Evolutionary conservation across 306 rosid species (phyloP), one percentile per base, ranked within the genome.

Genomic region (Arachis hypogaea): DNA sequence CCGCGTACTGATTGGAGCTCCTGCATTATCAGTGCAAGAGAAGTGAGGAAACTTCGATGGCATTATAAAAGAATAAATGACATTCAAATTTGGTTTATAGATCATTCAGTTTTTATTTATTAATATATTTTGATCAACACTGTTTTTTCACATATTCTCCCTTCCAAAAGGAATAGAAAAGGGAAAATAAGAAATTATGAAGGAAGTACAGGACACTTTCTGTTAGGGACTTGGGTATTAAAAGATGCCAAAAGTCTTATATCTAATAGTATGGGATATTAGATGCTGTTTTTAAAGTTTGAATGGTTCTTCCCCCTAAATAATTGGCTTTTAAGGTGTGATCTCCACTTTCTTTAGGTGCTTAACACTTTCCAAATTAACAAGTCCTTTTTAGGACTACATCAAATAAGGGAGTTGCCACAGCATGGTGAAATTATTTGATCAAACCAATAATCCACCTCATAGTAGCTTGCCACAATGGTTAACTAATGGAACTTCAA

Each of bases 1-100:
- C 88, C 85, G 6, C 96, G 93, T 36, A 92, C 88, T 28, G 91
- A 90, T 80, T 90, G 94, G 74, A 92, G 98, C 84, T 92, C 98
- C 98, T 92, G 81, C 74, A 71, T 63, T 59, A 54, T 65, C 66
- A 80, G 63, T 16, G 41, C 33, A 11, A 80, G 49, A 22, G 55
- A 65, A 74, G 62, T 66, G 82, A 74, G 59, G 69, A 64, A 47
- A 62, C 59, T 30, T 30, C 29, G 38, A 69, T 45, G 28, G 57
- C 50, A 59, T 16, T 18, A 74, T 42, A 71, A 43, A 22, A 43
- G 62, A 71, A 65, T 38, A 9, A 43, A 63, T 46, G 38, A 11
- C 16, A 41, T 63, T 52, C 59, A 56, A 38, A 28, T 63, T 55
- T 43, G 49, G 52, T 61, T 59, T 59, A 11, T 38, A 72, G 51